phyloP scores from a whole-genome alignment of 345 rosid species.

The Erodium maritimum region DNA sequence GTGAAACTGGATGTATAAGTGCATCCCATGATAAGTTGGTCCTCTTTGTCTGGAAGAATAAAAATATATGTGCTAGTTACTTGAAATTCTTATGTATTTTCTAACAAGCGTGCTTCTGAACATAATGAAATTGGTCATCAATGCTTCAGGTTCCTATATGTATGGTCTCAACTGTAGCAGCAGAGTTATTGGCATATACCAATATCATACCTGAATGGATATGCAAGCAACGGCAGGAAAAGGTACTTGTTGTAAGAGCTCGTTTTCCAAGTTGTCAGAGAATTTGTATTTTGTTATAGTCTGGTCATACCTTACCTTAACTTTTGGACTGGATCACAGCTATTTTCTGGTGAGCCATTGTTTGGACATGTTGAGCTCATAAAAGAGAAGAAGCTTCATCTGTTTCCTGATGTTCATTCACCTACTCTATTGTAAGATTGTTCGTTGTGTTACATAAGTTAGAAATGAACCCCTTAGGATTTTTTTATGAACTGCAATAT shows the following conservation, averaged over 20 bases:
- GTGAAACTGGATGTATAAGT: too few relatives aligned
- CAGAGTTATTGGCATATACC: constrained; percentile 62
- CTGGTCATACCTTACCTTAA: constrained; percentile 1
- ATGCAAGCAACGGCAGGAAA: constrained; percentile 62
- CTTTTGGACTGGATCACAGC: constrained; percentile 28
- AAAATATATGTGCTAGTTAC: background rate
- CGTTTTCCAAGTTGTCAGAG: background rate
- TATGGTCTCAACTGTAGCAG: constrained; percentile 63
- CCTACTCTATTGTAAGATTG: constrained; percentile 54
- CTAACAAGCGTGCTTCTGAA: background rate
- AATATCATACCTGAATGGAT: constrained; percentile 81
- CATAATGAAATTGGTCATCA: constrained; percentile 3
- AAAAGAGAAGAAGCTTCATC: constrained; percentile 46
- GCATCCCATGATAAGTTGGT: background rate
- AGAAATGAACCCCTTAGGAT: background rate
- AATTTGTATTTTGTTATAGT: constrained; percentile 2
- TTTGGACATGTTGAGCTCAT: constrained; percentile 52
- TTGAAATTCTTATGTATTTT: background rate
- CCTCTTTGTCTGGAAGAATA: background rate
- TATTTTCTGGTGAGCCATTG: constrained; percentile 69
- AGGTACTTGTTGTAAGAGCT: constrained; percentile 28
- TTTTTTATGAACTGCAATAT: background rate
- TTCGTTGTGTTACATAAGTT: constrained; percentile 2
- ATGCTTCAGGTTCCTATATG: constrained; percentile 61
- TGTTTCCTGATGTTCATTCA: constrained; percentile 65